Percentiles rank a stretch among this genome's conserved stretches.
Conservation (phyloP, 805 yeast genomes). For the Pichia eremophila region DNA sequence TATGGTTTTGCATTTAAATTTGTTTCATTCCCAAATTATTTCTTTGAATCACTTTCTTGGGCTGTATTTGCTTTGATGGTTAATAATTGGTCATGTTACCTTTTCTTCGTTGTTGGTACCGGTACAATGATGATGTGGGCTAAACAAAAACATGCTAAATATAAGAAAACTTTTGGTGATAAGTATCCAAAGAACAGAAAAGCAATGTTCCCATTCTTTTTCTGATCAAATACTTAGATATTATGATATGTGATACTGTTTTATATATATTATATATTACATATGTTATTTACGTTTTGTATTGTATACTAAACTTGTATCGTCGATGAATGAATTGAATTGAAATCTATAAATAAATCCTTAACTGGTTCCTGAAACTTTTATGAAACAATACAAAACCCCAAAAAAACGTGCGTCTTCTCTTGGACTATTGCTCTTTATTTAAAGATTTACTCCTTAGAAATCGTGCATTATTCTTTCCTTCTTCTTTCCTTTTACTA, state of each 20-base stretch:
- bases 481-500: no score
- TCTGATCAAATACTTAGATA: constrained; percentile 25
- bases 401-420: no score
- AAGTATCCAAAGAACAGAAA: constrained; percentile 74
- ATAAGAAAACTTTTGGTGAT: constrained; percentile 59
- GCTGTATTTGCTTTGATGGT: constrained; percentile 56
- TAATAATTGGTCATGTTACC: constrained; percentile 67
- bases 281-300: no score
- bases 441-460: no score
- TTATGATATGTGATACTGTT: no score
- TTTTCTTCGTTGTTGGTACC: constrained; percentile 63
- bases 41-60: constrained; percentile 81
- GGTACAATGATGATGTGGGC: constrained; percentile 93
- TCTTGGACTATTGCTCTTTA: no score
- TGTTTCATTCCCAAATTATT: constrained; percentile 91
- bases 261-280: no score
- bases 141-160: constrained; percentile 66
- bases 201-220: constrained; percentile 67
- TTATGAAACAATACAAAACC: no score
- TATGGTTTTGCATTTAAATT: constrained; percentile 73
- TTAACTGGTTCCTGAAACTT: background rate
- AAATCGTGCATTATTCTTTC: no score
- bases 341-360: no score
- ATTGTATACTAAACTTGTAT: no score
- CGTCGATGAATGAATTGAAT: no score